Base-by-base conservation (phyloP, 2,329 filamentous ascomycete species). In the Hymenoscyphus fraxineus region DNA sequence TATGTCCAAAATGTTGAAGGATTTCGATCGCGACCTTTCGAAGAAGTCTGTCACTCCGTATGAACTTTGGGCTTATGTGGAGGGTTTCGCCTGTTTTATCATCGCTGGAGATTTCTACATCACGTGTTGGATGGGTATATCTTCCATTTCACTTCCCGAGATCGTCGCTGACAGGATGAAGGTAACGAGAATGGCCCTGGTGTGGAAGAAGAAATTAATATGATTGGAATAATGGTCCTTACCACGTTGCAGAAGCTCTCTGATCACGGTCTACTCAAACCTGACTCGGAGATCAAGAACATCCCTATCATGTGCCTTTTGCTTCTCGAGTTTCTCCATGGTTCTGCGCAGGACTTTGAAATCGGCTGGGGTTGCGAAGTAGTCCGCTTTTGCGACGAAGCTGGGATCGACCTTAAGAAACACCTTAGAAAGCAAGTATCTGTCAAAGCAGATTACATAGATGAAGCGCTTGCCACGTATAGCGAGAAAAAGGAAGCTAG, bases 141-240 rank as follows among this genome's bases (percentile, higher is more conserved):
- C 19, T 58, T 51, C 41, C 22, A 51, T 4, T 19, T 15, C 13
- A 44, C 12, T 41, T 41, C 9, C 10, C 10, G 12, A 16, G 12
- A 15, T 13, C 12, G 39, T 41, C 35, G 54, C 41, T 63, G n/a
- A 62, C 16, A n/a, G 13, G 12, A 27, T 35, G 40, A 58, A 69
- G 68, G 44, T 13, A 69, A 66, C 44, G 67, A 72, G 15, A 65
- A 70, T 51, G 61, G 66, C 38, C 38, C 64, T 0, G 32, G 66
- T 2, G 59, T 65, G 2, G 44, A n/a, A n/a, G 65, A 62, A 16
- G 64, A 68, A 12, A 67, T 80, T 10, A 78, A 83, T 66, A 85
- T 85, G 82, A 80, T 84, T 78, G 80, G 85, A 65, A 80, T 84
- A 73, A 85, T 85, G 73, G 73, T 85, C 60, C 83, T 83, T 73